Evolutionary conservation across 805 yeast species (phyloP), one percentile per base, ranked within the genome.

Genomic region (Nakazawaea pomicola): DNA sequence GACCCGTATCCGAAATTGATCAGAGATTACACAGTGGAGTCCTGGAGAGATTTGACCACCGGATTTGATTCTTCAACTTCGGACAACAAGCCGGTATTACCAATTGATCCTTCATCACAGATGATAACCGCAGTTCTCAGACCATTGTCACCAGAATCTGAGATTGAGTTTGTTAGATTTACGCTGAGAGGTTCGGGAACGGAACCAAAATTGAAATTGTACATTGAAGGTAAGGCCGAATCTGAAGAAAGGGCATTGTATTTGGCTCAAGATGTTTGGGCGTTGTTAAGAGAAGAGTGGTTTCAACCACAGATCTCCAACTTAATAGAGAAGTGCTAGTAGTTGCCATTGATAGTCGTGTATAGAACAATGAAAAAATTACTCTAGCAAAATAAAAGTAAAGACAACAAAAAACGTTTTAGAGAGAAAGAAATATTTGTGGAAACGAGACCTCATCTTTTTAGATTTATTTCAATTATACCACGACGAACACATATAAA

Each of bases 181-280:
- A 90, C 98, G 0, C 79, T 86, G 37, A 72, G 99, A 40, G 97
- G 97, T 0, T 87, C 96, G 3, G 99, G 99, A 9, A 91, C 99
- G 0, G 99, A 91, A 58, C 97, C 97, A 2, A 91, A 91, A 57
- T 67, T 91, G 48, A 91, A 91, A 59, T 85, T 91, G 1, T 91
- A 91, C 61, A 80, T 91, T 25, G 99, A 91, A 56, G 93, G 95
- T 0, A 60, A 61, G 31, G 71, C 87, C 0, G 37, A 47, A 0
- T 57, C 65, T 7, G 84, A 72, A 33, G 53, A 45, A 0, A 55
- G 59, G 3, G 85, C 96, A 0, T 45, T 50, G 0, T 45, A 32
- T 0, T 53, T 81, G 7, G 91, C 95, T 0, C 61, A 60, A 14
- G 58, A 64, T 16, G 83, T 87, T 7, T 91, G 97, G 97, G 56